Evolutionary conservation across 371 early-diverging fungal species (phyloP), one percentile per base, ranked within the genome.

Genomic region (Cokeromyces recurvatus): DNA sequence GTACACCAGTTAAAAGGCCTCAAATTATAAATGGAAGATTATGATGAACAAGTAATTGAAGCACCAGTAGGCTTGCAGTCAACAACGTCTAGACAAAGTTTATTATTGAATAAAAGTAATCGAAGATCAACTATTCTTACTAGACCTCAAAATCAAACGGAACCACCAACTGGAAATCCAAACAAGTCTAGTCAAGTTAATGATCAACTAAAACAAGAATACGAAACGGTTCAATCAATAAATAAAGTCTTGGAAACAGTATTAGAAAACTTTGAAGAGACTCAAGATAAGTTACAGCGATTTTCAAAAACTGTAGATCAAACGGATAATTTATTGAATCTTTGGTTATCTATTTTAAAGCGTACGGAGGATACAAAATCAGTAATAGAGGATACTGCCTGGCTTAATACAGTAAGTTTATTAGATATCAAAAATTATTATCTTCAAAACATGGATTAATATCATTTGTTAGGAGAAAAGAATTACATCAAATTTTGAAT

Each of bases 341-440:
- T 64, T 1, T 75, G 76, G 76, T 53, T 59, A 21, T 3, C 25
- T 7, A 57, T 69, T 5, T 37, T 71, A 17, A 53, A 62, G 23
- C 69, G 56, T 20, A 53, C 69, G 16, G 66, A 71, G 35, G 59
- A 64, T 20, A 64, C 63, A 7, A 63, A 69, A 27, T 50, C 53
- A 20, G 24, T 67, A 10, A 25, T 71, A 11, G 69, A 75, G 27
- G 63, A 66, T 32, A 50, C 57, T 6, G 31, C 42, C 3, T 65
- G 64, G 64, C 50, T 36, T 7, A 36, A 12, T 10, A 7, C 36
- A 15, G 36, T 36, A 8, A 15, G 36, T 36, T 36, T 16, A 27
- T 27, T 27, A n/a, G n/a, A n/a, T n/a, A n/a, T n/a, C n/a, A n/a
- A n/a, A n/a, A n/a, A n/a, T n/a, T n/a, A n/a, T n/a, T n/a, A n/a